Base-by-base conservation (phyloP, 306 rosid genomes). In the Ochetophila trinervis region DNA sequence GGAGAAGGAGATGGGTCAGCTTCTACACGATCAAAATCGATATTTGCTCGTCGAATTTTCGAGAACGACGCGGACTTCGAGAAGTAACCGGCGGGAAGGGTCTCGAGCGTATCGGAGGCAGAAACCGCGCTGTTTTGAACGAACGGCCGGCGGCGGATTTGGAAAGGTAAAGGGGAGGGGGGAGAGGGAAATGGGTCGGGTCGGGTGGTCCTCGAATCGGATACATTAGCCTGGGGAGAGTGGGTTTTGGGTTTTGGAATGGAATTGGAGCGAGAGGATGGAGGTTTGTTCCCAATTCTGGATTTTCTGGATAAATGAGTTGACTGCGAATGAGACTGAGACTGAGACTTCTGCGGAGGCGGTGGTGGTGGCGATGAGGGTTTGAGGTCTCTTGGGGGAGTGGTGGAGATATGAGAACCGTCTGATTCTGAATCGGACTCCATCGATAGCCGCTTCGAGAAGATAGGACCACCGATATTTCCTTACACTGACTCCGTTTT, bases 401-500 rank as follows among this genome's bases (percentile, higher is more conserved):
- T 92, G 58, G 93, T 70, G 24, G 96, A 92, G 80, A 92, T 62
- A 67, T 87, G 96, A 72, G 98, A 92, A 24, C 80, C 93, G 40
- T 87, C 93, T 17, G 96, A 87, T 60, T 82, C 91, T 12, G 97
- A 85, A 79, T 87, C 91, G 14, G 82, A 70, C 19, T 69, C 68
- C 79, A 78, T 75, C 4, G 44, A 64, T 16, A 45, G n/a, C 45
- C 45, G 45, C 10, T 40, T 11, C 18, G 57, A n/a, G 17, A 50
- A 16, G 54, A 16, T 21, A 56, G 7, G 44, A 40, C 8, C 13
- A 18, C n/a, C 24, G 24, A 36, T 23, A 1, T 48, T 54, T 23
- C 11, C 5, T 37, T 22, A 30, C 8, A 18, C 40, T 19, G 40
- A 8, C 42, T 51, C 42, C 37, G 20, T 54, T 20, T 15, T 23